Evolutionary conservation across 768 basidiomycete genomes (phyloP).

Genomic region (Mrakia blollopis): DNA sequence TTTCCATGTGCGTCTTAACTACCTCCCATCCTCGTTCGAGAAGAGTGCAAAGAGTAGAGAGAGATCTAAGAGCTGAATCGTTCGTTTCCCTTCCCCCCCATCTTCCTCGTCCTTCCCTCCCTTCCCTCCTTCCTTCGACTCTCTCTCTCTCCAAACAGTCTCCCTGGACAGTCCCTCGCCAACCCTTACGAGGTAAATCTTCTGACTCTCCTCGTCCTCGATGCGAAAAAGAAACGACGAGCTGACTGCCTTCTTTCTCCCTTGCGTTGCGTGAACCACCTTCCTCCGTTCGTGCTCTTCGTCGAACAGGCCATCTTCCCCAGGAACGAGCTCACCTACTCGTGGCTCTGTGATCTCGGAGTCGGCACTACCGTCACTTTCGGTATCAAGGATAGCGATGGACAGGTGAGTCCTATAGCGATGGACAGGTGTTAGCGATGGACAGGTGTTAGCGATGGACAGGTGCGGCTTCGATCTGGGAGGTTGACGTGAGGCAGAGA

Average conservation of each 20-base stretch:
- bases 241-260: neutral
- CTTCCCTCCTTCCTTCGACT: neutral
- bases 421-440: neutral
- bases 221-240: neutral
- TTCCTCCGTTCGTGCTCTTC: neutral
- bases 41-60: neutral
- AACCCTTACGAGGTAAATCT: constrained; percentile 7
- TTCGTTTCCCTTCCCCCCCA: too few species aligned
- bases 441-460: neutral
- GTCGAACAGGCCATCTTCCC: neutral
- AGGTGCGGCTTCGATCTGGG: too few species aligned
- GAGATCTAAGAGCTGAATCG: neutral
- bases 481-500: too few species aligned
- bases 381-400: constrained; percentile 8
- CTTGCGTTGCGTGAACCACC: too few species aligned
- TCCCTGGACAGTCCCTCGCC: constrained; percentile 3
- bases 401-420: neutral
- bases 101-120: neutral
- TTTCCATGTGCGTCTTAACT: neutral
- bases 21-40: neutral
- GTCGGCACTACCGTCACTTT: neutral
- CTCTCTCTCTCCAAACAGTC: neutral
- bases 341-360: neutral
- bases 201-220: neutral
- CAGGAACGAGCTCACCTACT: neutral